phyloP scores from a whole-genome alignment of 768 basidiomycete species.

The Lactarius hengduanensis region DNA sequence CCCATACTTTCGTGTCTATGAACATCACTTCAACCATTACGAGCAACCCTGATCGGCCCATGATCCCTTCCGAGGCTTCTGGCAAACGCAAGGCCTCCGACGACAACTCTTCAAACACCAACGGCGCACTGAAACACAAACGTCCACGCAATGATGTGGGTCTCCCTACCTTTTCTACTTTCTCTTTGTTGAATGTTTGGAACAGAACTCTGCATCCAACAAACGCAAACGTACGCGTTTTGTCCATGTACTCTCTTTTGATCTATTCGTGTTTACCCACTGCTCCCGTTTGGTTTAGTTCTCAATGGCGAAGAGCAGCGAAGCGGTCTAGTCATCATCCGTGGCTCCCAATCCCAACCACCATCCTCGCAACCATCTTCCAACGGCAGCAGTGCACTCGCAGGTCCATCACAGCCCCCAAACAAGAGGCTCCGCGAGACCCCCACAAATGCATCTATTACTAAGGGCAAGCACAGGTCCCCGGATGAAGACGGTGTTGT shows the following conservation, averaged over 20 bases:
- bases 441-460: slow-evolving; percentile 34
- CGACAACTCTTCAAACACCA: slow-evolving; percentile 19
- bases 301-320: slow-evolving; percentile 61
- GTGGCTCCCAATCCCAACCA: slow-evolving; percentile 44
- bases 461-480: slow-evolving; percentile 39
- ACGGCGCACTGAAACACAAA: slow-evolving; percentile 20
- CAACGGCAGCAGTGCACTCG: slow-evolving; percentile 35
- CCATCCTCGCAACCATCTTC: slow-evolving; percentile 35
- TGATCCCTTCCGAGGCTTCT: slow-evolving; percentile 24
- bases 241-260: slow-evolving; percentile 37
- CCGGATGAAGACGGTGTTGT: slow-evolving; percentile 46
- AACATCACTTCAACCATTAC: slow-evolving; percentile 21
- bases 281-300: slow-evolving; percentile 33
- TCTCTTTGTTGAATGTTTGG: neutral
- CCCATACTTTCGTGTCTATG: slow-evolving; percentile 16
- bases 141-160: slow-evolving; percentile 29
- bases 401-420: slow-evolving; percentile 46
- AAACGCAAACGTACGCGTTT: slow-evolving; percentile 57
- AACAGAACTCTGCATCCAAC: slow-evolving; percentile 37
- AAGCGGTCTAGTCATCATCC: slow-evolving; percentile 64
- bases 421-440: slow-evolving; percentile 55
- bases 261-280: slow-evolving; percentile 3
- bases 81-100: slow-evolving; percentile 28
- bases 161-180: neutral
- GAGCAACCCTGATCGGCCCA: slow-evolving; percentile 11